Evolutionary conservation across 345 rosid species (phyloP).

Genomic region (Trapa incisa): DNA sequence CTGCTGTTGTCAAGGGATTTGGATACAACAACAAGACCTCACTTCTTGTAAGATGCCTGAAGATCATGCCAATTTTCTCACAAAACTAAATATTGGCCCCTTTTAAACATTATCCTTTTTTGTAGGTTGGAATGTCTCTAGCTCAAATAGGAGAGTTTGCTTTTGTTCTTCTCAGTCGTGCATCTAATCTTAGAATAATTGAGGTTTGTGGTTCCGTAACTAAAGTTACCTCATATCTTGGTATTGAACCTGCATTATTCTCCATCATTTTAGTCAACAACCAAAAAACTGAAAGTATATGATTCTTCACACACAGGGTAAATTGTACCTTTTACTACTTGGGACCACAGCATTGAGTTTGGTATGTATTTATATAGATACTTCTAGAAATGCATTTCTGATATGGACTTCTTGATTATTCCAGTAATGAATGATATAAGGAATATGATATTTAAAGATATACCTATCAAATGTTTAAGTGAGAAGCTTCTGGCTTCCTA

Average conservation of each 20-base stretch:
- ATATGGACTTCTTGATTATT: background rate
- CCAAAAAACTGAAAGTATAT: background rate
- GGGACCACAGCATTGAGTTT: slow-evolving; percentile 91
- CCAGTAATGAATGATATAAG: background rate
- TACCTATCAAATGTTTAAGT: background rate
- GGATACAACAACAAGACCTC: slow-evolving; percentile 84
- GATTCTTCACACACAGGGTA: slow-evolving; percentile 39
- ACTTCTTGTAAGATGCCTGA: slow-evolving; percentile 48
- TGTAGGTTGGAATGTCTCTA: slow-evolving; percentile 84
- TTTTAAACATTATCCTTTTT: slow-evolving; percentile 10
- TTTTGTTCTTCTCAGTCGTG: slow-evolving; percentile 92
- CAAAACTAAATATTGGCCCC: background rate
- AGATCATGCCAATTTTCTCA: background rate
- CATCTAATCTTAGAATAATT: slow-evolving; percentile 90
- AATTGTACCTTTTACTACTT: slow-evolving; percentile 73
- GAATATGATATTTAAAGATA: background rate
- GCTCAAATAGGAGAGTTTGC: slow-evolving; percentile 98
- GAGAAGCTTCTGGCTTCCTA: background rate
- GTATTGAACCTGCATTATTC: background rate
- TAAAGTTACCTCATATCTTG: background rate
- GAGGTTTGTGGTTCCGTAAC: slow-evolving; percentile 41
- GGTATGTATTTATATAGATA: slow-evolving; percentile 23
- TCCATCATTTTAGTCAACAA: background rate
- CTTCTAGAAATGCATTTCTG: background rate
- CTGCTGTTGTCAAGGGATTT: slow-evolving; percentile 65